A percentile compares a stretch with the other conserved stretches of the same genome.
phyloP scores from a whole-genome alignment of 2,329 filamentous ascomycete species.

The Fusarium tjaetaba region DNA sequence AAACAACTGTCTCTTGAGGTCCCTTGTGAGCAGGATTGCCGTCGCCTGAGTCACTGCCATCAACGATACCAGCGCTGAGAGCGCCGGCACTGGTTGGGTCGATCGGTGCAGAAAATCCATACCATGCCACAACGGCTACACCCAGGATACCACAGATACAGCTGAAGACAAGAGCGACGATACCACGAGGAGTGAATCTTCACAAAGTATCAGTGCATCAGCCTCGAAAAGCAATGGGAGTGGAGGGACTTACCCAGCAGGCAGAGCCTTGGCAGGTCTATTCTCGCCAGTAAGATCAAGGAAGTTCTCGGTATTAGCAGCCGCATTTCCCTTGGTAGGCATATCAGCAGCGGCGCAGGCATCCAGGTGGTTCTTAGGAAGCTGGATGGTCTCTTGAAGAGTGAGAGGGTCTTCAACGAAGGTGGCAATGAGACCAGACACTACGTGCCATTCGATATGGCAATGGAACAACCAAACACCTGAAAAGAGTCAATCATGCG shows the following conservation, averaged over 20 bases:
- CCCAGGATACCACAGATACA: constrained; percentile 75
- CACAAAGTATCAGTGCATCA: background rate
- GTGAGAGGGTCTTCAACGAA: constrained; percentile 71
- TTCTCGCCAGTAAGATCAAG: constrained; percentile 73
- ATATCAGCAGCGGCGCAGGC: constrained; percentile 64
- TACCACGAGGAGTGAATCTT: constrained; percentile 74
- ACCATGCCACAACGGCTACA: constrained; percentile 73
- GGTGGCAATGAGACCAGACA: constrained; percentile 71
- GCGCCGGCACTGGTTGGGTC: constrained; percentile 29
- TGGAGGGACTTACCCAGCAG: constrained; percentile 60
- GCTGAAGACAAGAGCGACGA: constrained; percentile 81
- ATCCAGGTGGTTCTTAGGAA: constrained; percentile 69
- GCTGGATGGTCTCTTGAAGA: constrained; percentile 67
- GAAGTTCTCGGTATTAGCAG: constrained; percentile 72
- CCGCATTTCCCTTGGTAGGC: constrained; percentile 75
- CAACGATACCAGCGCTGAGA: constrained; percentile 31
- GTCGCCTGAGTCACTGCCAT: constrained; percentile 24
- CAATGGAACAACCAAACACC: constrained; percentile 81
- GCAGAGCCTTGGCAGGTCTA: constrained; percentile 63
- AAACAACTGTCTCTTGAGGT: constrained; percentile 20
- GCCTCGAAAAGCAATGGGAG: background rate
- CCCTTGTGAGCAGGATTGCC: constrained; percentile 10
- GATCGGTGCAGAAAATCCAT: constrained; percentile 55
- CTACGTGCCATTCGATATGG: constrained; percentile 82
- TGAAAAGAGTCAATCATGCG: constrained; percentile 15